Evolutionary conservation across 2,329 filamentous ascomycete genomes (phyloP), one percentile per base, ranked within the genome.

Genomic region (Sarocladium kiliense): DNA sequence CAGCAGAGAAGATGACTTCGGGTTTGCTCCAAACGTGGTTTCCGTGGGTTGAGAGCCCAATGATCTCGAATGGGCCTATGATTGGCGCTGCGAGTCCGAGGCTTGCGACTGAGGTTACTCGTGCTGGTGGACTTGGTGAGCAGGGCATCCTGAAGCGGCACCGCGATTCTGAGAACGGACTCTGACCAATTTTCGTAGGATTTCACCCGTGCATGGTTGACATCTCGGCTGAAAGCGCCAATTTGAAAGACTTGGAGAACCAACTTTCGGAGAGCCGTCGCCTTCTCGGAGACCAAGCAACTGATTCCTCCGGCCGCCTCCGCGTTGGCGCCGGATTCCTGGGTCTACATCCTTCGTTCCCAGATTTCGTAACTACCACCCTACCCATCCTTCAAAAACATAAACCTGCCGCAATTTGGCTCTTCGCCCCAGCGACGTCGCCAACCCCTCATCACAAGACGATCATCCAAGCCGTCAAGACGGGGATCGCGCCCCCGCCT

Each of bases 401-500:
- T 65, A 68, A 68, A 0, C 84, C 85, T 1, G 78, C 77, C 2
- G 85, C 82, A 0, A 73, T 85, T 9, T 89, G 86, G 86, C 75
- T 89, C 47, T 88, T 88, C 62, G 85, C 85, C 2, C 74, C 16
- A 64, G 34, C 71, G 19, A 68, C 72, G 16, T 70, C 72, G 11
- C 32, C 32, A 5, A 34, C 32, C 2, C 34, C 50, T n/a, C 50
- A 53, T 34, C 69, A 74, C 54, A 60, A 56, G 6, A 61, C 55
- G 53, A 71, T 77, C 42, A 68, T 77, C 34, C 57, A 62, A 49
- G 65, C 66, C 2, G 58, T 75, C 27, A 69, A 69, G 56, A 49
- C 18, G 3, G 55, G 67, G 14, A 60, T 53, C 6, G n/a, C 62
- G 3, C 53, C 59, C 4, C 68, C 62, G 39, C 71, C 79, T 59